Evolutionary conservation across 1,284 basidiomycete species (phyloP).

Genomic region (Apiotrichum sp.): DNA sequence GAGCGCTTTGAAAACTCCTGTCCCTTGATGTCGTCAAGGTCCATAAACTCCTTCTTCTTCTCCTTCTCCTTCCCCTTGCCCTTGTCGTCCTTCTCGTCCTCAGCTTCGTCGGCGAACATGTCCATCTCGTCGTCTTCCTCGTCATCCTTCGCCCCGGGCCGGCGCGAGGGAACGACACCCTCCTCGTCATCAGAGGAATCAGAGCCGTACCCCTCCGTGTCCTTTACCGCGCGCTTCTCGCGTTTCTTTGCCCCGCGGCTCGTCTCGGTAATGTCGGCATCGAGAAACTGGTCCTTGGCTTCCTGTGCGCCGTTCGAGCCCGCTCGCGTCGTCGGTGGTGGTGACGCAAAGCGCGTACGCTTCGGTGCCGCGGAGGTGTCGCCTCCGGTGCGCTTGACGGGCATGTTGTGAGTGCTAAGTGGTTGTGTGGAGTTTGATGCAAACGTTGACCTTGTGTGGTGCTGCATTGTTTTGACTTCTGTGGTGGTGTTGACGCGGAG

Average conservation of each 20-base stretch:
- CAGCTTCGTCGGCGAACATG: constrained; percentile 60
- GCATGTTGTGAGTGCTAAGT: constrained; percentile 17
- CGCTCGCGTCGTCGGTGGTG: constrained; percentile 30
- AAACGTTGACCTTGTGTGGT: neutral
- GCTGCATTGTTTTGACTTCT: neutral
- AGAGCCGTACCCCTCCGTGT: constrained; percentile 82
- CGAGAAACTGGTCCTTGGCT: constrained; percentile 26
- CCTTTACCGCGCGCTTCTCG: constrained; percentile 63
- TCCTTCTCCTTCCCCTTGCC: constrained; percentile 20
- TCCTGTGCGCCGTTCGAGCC: neutral
- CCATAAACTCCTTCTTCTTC: constrained; percentile 66
- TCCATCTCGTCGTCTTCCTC: constrained; percentile 60
- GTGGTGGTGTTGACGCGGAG: neutral
- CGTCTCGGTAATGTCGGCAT: constrained; percentile 39
- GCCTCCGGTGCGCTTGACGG: constrained; percentile 33
- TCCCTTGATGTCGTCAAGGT: constrained; percentile 89
- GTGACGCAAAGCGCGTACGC: constrained; percentile 74
- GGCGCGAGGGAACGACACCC: constrained; percentile 69
- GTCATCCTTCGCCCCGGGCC: constrained; percentile 46
- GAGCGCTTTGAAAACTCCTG: constrained; percentile 74
- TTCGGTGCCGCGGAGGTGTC: constrained; percentile 48
- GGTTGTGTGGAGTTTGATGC: neutral
- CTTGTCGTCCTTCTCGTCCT: constrained; percentile 9
- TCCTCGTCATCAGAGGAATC: constrained; percentile 83
- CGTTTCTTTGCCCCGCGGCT: constrained; percentile 52